Base-by-base conservation (phyloP, 2,329 filamentous ascomycete genomes). In the Arthrobotrys sphaeroides region DNA sequence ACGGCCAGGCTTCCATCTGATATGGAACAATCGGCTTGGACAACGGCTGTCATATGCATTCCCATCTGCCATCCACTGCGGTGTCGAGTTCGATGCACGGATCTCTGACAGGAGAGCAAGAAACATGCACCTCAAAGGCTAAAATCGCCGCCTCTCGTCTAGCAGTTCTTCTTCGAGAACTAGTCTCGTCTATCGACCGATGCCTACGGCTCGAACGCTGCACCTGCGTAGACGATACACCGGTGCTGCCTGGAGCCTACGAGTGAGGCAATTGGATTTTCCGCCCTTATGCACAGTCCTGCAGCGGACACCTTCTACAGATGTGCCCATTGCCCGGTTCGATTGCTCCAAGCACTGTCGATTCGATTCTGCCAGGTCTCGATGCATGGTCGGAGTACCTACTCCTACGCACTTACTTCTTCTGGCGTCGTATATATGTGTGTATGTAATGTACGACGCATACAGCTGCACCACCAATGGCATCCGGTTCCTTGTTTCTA, bases 91-190 rank as follows among this genome's bases (percentile, higher is more conserved):
- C 36, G 40, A 64, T 75, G 72, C 72, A 75, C 72, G 72, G 72
- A 65, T 75, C 72, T 64, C 72, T 40, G 51, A 42, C 36, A 42
- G 49, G 45, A 51, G 53, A 22, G 49, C n/a, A 69, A 51, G 49
- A 42, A 55, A 45, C 42, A 69, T 62, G 64, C 64, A 75, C 31
- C 28, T 65, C 64, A 69, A 64, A 69, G 72, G 64, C 64, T 69
- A 75, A 75, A 75, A 69, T 61, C 57, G 10, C 43, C 45, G 70
- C 57, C 64, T 67, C 64, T 75, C 72, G 72, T 75, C 64, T 75
- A 75, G 42, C 38, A 69, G 64, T 65, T 64, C 72, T 68, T n/a
- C 57, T 75, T 75, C 72, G 33, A 75, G 72, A 53, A 60, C 64
- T 75, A 75, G 72, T 60, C 57, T 75, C 38, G 72, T 69, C 64